Evolutionary conservation across 495 filamentous ascomycete genomes (phyloP), one percentile per base, ranked within the genome.

Genomic region (Aspergillus affinis): DNA sequence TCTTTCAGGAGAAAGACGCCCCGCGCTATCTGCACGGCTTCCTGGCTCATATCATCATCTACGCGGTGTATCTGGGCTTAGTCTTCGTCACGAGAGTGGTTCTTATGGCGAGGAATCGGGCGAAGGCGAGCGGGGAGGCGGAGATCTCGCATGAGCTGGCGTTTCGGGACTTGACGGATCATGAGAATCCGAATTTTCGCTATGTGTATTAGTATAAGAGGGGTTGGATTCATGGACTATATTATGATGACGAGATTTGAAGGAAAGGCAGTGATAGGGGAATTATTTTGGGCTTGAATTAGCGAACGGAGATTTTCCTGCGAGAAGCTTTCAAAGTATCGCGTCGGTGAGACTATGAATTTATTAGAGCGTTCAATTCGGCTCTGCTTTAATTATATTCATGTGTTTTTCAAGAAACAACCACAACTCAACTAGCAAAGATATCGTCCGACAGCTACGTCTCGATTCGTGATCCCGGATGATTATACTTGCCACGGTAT

Each of bases 81-180:
- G 41, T 59, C 15, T 26, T 67, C 6, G 12, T 54, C 17, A 59
- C 62, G 18, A 56, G 63, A 13, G 21, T 64, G 6, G 15, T 67
- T 36, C 47, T 68, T 12, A 58, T 65, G 44, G 41, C 50, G 6
- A 51, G 65, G 23, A 67, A 67, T 53, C 57, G 62, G 10, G 45
- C 26, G 0, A 64, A 61, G 27, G 32, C 29, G 29, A 51, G 59
- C 30, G 12, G 4, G 1, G 15, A 29, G 6, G 32, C 12, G 19
- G 51, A 54, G 17, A 32, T 63, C n/a, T 51, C 51, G 18, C 60
- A 62, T 36, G 61, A 66, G 7, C 17, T 57, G 51, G 81, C 81
- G 17, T 86, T 84, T 53, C 78, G 83, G 55, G 84, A 87, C 65
- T 62, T 86, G 62, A 87, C 84, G 29, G 84, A 87, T 69, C 68